A percentile compares a stretch with the other conserved stretches of the same genome.
Conservation (phyloP, 352 stramenopile species). For the Phytopythium sindhum region DNA sequence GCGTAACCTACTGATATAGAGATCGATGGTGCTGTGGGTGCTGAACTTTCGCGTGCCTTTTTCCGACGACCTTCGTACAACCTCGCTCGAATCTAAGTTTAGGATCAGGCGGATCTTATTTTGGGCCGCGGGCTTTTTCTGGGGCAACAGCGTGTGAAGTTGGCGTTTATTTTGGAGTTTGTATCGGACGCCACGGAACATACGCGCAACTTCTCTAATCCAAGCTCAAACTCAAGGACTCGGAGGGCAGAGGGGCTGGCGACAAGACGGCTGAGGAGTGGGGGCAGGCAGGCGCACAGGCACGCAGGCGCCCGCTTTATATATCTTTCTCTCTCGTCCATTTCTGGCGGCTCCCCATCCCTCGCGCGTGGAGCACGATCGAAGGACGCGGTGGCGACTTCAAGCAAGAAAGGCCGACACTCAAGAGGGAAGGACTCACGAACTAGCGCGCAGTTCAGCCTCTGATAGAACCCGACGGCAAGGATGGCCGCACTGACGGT, state of each 20-base stretch:
- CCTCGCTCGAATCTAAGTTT: neutral
- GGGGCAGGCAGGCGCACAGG: too few species aligned
- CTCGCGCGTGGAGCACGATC: too few species aligned
- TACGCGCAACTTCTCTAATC: neutral
- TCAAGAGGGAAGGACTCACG: neutral
- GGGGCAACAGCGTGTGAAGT: neutral
- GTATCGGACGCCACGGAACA: neutral
- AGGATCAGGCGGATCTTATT: neutral
- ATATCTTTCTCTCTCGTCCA: neutral
- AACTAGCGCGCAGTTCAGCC: too few species aligned
- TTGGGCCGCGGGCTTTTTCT: neutral
- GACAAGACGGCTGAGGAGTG: neutral
- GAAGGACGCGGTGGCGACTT: too few species aligned
- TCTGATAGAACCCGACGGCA: neutral
- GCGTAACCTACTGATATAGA: neutral
- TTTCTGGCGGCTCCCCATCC: too few species aligned
- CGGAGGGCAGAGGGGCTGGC: neutral
- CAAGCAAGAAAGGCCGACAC: neutral
- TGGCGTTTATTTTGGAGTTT: neutral
- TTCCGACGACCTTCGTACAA: neutral
- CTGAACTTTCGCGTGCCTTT: neutral
- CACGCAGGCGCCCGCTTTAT: neutral
- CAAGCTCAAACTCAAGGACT: too few species aligned
- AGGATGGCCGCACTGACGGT: constrained; percentile 43
- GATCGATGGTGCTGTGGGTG: too few species aligned